Percentiles rank a stretch among this genome's conserved stretches.
Conservation (phyloP, 306 rosid genomes). For the Cicer judaicum region DNA sequence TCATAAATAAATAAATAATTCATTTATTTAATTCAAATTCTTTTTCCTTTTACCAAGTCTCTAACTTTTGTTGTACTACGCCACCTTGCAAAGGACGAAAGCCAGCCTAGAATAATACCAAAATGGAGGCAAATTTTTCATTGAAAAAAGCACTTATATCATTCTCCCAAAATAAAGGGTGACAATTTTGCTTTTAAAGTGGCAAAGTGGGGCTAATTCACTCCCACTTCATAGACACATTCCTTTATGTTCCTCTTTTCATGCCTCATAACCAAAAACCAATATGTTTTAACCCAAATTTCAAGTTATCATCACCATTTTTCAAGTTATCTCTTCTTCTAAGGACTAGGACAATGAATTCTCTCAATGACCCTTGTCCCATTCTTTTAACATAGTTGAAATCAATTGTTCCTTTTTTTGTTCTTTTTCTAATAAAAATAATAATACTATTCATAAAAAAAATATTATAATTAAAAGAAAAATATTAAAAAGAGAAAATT, state of each 20-base stretch:
- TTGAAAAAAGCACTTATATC: conserved; percentile 46
- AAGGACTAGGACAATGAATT: conserved; percentile 27
- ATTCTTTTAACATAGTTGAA: conserved; percentile 20
- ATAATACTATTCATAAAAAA: not conserved
- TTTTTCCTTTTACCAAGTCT: conserved; percentile 25
- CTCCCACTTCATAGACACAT: conserved; percentile 50
- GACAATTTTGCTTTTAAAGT: conserved; percentile 43
- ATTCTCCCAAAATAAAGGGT: conserved; percentile 60
- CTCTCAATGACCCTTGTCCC: conserved; percentile 33
- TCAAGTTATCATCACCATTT: conserved; percentile 40
- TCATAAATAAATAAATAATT: conserved; percentile 15
- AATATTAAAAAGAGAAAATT: not conserved
- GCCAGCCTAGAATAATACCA: conserved; percentile 49
- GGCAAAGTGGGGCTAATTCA: conserved; percentile 45
- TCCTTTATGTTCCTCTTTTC: conserved; percentile 48
- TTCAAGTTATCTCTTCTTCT: conserved; percentile 39
- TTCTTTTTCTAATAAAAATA: not conserved
- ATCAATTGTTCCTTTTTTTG: not conserved
- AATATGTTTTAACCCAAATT: conserved; percentile 9
- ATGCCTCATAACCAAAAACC: conserved; percentile 42
- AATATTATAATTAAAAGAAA: not conserved
- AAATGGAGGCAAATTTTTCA: conserved; percentile 51
- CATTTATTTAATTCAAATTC: not conserved
- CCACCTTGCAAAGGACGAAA: conserved; percentile 44
- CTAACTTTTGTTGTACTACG: conserved; percentile 46